phyloP scores from a whole-genome alignment of 495 filamentous ascomycete genomes.

The Hypomontagnella monticulosa region DNA sequence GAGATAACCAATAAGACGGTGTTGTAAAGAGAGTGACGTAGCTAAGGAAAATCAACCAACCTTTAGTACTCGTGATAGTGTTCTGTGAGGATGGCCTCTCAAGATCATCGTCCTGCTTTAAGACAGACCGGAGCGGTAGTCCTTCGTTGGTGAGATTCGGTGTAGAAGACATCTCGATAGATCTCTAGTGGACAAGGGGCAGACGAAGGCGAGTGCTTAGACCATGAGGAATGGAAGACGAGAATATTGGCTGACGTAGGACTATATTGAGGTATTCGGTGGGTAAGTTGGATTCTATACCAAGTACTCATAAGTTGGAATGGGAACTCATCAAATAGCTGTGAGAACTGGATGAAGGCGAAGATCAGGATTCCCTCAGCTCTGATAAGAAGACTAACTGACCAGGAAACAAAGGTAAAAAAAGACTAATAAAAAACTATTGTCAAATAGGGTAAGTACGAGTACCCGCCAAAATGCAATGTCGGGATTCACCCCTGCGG shows the following conservation, averaged over 20 bases:
- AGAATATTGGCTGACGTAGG: too few relatives aligned
- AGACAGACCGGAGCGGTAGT: conserved; percentile 53
- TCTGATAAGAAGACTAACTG: conserved; percentile 32
- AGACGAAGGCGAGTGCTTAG: conserved; percentile 12
- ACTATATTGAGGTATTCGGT: too few relatives aligned
- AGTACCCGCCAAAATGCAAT: conserved; percentile 7
- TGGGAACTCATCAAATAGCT: not conserved
- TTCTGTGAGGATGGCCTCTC: conserved; percentile 49
- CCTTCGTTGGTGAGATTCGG: conserved; percentile 33
- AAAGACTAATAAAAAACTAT: conserved; percentile 21
- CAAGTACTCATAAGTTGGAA: too few relatives aligned
- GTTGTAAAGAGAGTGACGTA: not conserved
- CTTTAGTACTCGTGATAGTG: conserved; percentile 50
- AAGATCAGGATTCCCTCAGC: not conserved
- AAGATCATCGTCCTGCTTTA: conserved; percentile 55
- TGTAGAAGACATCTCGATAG: conserved; percentile 39
- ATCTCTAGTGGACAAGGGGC: not conserved
- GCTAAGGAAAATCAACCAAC: conserved; percentile 44
- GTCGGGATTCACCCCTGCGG: conserved; percentile 26
- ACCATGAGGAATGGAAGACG: not conserved
- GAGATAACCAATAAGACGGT: not conserved
- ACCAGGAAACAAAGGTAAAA: conserved; percentile 21
- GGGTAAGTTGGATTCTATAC: too few relatives aligned
- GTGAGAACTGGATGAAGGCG: not conserved
- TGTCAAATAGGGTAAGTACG: conserved; percentile 35